Evolutionary conservation across 106 monocot species (phyloP).

Genomic region (Vanilla planifolia): DNA sequence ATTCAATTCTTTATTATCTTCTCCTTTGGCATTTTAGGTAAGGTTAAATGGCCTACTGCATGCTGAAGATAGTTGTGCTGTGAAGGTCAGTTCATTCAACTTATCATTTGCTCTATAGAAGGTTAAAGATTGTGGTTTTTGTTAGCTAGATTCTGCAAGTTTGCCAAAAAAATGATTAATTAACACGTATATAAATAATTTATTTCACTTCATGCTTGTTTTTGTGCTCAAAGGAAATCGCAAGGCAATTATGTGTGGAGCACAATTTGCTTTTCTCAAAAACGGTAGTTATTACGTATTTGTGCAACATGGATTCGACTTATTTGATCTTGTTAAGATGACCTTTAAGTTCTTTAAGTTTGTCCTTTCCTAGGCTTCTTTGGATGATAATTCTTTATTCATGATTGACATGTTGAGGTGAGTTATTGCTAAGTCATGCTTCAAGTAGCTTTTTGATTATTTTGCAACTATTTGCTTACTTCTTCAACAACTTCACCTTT

Average conservation of each 20-base stretch:
- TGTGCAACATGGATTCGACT: not conserved
- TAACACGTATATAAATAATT: not conserved
- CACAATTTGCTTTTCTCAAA: slow-evolving; percentile 82
- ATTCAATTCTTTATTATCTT: not conserved
- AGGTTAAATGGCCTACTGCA: slow-evolving; percentile 86
- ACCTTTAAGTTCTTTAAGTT: not conserved
- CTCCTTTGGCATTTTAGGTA: slow-evolving; percentile 38
- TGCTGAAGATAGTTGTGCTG: slow-evolving; percentile 62
- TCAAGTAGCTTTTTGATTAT: not conserved
- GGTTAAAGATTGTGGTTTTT: not conserved
- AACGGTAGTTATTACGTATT: slow-evolving; percentile 41
- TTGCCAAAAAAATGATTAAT: not conserved
- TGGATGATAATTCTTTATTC: slow-evolving; percentile 90
- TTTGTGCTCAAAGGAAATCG: slow-evolving; percentile 74
- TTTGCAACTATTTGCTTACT: not conserved
- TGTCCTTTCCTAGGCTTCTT: slow-evolving; percentile 57
- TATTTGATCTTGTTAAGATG: not conserved
- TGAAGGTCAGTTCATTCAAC: slow-evolving; percentile 47
- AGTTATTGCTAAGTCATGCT: slow-evolving; percentile 11
- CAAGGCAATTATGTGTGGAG: slow-evolving; percentile 84
- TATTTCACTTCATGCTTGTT: not conserved
- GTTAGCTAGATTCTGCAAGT: not conserved
- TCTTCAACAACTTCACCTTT: not conserved
- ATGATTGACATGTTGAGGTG: slow-evolving; percentile 82
- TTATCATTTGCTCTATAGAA: not conserved